Evolutionary conservation across 2,329 filamentous ascomycete genomes (phyloP).

Genomic region (Botrytis fabae): DNA sequence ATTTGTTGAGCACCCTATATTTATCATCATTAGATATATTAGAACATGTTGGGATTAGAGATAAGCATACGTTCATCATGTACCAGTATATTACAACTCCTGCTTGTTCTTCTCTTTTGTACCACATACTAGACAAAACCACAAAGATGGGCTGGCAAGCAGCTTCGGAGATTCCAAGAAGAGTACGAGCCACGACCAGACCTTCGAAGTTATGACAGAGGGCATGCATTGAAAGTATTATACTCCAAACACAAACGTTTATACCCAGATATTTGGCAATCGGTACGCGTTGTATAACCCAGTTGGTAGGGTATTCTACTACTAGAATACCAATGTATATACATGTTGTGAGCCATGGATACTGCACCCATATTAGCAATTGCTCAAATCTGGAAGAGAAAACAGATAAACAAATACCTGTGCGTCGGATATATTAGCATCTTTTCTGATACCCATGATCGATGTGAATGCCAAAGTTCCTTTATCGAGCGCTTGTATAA

Average conservation of each 20-base stretch:
- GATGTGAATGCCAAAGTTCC: slow-evolving; percentile 37
- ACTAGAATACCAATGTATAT: slow-evolving; percentile 36
- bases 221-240: slow-evolving; percentile 12
- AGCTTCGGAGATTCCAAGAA: slow-evolving; percentile 67
- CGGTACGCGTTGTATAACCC: slow-evolving; percentile 35
- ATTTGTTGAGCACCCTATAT: slow-evolving; percentile 64
- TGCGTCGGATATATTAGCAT: slow-evolving; percentile 48
- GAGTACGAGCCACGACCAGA: slow-evolving; percentile 62
- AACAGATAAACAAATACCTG: slow-evolving; percentile 49
- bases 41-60: not conserved
- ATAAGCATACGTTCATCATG: slow-evolving; percentile 33
- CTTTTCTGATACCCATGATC: slow-evolving; percentile 36
- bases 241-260: slow-evolving; percentile 21
- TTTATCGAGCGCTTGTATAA: slow-evolving; percentile 44
- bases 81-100: slow-evolving; percentile 60
- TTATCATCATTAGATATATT: slow-evolving; percentile 46
- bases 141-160: slow-evolving; percentile 66
- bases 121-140: slow-evolving; percentile 66
- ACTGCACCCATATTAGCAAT: slow-evolving; percentile 27
- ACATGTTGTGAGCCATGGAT: slow-evolving; percentile 36
- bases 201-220: slow-evolving; percentile 57
- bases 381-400: slow-evolving; percentile 55
- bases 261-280: slow-evolving; percentile 19
- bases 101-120: slow-evolving; percentile 69
- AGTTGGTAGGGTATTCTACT: slow-evolving; percentile 45